Percentiles rank a stretch among this genome's conserved stretches.
These are phyloP conservation scores for Rhodotorula sp. DNA, from an alignment of 1,284 basidiomycete species.

Conservation along the genomic window DNA sequence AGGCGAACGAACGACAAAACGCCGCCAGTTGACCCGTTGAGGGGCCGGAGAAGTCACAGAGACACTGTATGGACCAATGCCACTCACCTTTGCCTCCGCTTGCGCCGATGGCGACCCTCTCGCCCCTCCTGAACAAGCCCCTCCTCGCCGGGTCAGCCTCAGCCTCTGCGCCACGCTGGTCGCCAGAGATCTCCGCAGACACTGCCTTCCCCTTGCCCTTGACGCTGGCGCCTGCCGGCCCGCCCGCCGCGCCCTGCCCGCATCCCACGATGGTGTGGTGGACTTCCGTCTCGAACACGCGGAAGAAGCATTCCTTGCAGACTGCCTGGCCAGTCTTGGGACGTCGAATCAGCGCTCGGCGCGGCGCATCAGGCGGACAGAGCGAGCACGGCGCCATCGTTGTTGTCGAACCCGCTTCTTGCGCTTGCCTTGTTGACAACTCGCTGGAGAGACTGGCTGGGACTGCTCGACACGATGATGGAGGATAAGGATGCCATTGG, in stretches of 20 bases:
- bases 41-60: too few species aligned
- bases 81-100: constrained; percentile 89
- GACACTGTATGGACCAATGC: too few species aligned
- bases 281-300: constrained; percentile 96
- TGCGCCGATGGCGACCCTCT: constrained; percentile 94
- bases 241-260: constrained; percentile 36
- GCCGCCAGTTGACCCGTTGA: too few species aligned
- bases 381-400: constrained; percentile 44
- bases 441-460: neutral
- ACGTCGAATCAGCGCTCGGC: constrained; percentile 81
- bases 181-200: constrained; percentile 59
- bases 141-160: constrained; percentile 34
- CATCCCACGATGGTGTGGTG: constrained; percentile 80
- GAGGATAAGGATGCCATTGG: neutral
- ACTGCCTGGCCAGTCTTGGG: constrained; percentile 86
- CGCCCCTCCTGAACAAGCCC: constrained; percentile 79
- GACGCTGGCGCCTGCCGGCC: neutral
- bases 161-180: neutral
- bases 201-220: constrained; percentile 40
- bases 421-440: neutral
- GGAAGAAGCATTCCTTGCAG: constrained; percentile 57
- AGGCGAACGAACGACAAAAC: neutral
- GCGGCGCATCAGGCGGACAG: constrained; percentile 28
- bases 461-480: neutral
- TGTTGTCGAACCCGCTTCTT: neutral